phyloP scores from a whole-genome alignment of 345 rosid species.

The Citrus maxima region DNA sequence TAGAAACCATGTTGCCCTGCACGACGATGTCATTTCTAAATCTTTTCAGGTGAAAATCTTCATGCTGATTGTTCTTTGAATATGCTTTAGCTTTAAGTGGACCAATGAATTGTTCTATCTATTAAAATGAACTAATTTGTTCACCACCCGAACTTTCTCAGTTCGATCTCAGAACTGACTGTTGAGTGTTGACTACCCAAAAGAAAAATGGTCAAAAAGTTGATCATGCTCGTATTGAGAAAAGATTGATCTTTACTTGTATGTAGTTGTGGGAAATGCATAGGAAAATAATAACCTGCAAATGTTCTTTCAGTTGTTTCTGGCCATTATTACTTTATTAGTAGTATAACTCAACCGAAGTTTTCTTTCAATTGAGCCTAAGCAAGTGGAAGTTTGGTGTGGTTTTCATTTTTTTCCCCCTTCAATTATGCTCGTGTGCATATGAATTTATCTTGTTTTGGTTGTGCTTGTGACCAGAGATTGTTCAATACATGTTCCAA shows the following conservation, averaged over 20 bases:
- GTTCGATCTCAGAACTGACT: not conserved
- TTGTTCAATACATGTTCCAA: not conserved
- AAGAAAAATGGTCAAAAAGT: not conserved
- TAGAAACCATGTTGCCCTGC: slow-evolving; percentile 53
- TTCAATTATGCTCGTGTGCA: not conserved
- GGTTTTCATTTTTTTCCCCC: too few species aligned
- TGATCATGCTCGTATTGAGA: not conserved
- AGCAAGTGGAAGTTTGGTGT: not conserved
- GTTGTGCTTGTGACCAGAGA: not conserved
- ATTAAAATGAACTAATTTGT: not conserved
- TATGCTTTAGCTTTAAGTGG: not conserved
- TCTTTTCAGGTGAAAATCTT: slow-evolving; percentile 44
- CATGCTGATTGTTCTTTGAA: slow-evolving; percentile 3
- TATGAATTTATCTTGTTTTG: not conserved
- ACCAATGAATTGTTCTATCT: not conserved
- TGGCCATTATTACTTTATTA: not conserved
- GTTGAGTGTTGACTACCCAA: not conserved
- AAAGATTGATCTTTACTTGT: not conserved
- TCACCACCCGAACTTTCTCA: not conserved
- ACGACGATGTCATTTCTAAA: slow-evolving; percentile 60
- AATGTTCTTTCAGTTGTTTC: not conserved
- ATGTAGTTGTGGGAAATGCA: not conserved
- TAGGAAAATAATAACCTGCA: not conserved
- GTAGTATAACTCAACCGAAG: not conserved
- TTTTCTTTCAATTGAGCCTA: not conserved